A percentile compares a stretch with the other conserved stretches of the same genome.
Evolutionary conservation across 1,284 basidiomycete species (phyloP).

Genomic region (Marasmius sp.): DNA sequence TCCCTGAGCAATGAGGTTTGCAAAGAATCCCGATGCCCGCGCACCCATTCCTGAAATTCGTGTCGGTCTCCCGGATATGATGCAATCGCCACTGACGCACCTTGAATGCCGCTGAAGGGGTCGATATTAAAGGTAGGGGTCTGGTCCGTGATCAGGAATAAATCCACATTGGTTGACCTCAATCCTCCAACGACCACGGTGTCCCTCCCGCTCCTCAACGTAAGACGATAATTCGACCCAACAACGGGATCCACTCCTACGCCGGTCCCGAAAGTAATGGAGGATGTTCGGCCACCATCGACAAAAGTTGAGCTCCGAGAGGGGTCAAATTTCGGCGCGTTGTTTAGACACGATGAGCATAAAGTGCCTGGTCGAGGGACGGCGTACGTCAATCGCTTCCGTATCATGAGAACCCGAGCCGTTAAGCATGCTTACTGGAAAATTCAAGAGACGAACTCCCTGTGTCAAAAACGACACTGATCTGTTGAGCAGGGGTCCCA

Average conservation of each 20-base stretch:
- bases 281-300: conserved; percentile 36
- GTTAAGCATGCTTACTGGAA: conserved; percentile 34
- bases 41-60: conserved; percentile 42
- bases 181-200: conserved; percentile 15
- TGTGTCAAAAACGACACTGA: conserved; percentile 55
- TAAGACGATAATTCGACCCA: conserved; percentile 11
- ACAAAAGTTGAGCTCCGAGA: conserved; percentile 50
- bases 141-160: conserved; percentile 20
- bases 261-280: conserved; percentile 52
- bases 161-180: conserved; percentile 6
- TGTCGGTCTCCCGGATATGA: background rate
- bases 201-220: conserved; percentile 12
- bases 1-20: conserved; percentile 43
- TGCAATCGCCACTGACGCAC: conserved; percentile 22
- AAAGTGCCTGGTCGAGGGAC: conserved; percentile 36
- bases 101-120: conserved; percentile 57
- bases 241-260: conserved; percentile 57
- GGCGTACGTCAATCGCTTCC: conserved; percentile 2
- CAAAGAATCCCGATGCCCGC: conserved; percentile 48
- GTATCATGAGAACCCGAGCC: background rate
- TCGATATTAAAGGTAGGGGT: conserved; percentile 26
- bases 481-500: conserved; percentile 47
- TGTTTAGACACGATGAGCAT: conserved; percentile 44
- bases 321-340: conserved; percentile 45
- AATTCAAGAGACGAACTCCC: conserved; percentile 50